phyloP scores from a whole-genome alignment of 345 rosid species.

The Ailanthus altissimus region DNA sequence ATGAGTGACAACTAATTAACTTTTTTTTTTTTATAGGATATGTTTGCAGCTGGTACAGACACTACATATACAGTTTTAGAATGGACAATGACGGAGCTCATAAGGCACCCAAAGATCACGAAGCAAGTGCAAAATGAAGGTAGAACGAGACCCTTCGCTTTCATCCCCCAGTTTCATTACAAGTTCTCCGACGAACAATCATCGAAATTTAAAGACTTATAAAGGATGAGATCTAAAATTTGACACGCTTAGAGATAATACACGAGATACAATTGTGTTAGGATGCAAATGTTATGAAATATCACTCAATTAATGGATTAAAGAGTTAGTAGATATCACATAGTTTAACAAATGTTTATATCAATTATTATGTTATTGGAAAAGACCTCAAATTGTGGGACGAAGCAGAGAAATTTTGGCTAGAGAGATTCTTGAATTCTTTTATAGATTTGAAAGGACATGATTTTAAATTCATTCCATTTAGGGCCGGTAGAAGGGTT shows the following conservation, averaged over 20 bases:
- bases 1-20: too few species aligned
- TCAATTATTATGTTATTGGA: slow-evolving; percentile 40
- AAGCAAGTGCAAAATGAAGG: slow-evolving; percentile 29
- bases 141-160: slow-evolving; percentile 38
- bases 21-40: slow-evolving; percentile 21
- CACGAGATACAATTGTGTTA: too few species aligned
- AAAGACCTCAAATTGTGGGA: slow-evolving; percentile 37
- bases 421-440: slow-evolving; percentile 38
- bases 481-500: slow-evolving; percentile 43
- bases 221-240: too few species aligned
- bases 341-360: too few species aligned
- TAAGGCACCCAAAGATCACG: slow-evolving; percentile 36
- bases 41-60: slow-evolving; percentile 42
- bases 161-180: slow-evolving; percentile 41
- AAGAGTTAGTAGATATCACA: too few species aligned
- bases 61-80: slow-evolving; percentile 38
- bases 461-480: slow-evolving; percentile 40
- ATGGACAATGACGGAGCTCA: slow-evolving; percentile 45
- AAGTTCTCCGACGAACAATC: too few species aligned
- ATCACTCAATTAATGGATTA: too few species aligned
- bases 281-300: too few species aligned
- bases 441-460: slow-evolving; percentile 35
- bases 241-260: too few species aligned
- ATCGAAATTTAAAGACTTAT: too few species aligned
- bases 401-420: slow-evolving; percentile 32